phyloP scores from a whole-genome alignment of 2,329 filamentous ascomycete genomes.

The Fusarium sambucinum region DNA sequence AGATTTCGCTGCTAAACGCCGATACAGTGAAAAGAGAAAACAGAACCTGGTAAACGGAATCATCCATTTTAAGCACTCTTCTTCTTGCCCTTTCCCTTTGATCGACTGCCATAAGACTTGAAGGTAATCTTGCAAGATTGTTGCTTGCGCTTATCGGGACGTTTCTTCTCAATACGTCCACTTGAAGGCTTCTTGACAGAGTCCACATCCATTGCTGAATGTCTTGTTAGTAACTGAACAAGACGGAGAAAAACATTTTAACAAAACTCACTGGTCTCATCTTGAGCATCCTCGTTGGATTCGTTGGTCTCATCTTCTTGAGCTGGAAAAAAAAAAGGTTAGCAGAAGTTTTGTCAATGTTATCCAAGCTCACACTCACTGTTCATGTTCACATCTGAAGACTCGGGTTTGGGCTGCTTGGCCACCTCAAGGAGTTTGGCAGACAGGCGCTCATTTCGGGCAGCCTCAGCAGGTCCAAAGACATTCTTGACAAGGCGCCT shows the following conservation, averaged over 20 bases:
- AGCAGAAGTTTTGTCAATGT: neutral
- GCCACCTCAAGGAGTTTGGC: conserved; percentile 87
- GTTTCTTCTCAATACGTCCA: conserved; percentile 60
- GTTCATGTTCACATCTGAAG: conserved; percentile 64
- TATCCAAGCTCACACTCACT: conserved; percentile 45
- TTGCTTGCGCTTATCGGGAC: conserved; percentile 68
- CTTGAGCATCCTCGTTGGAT: conserved; percentile 50
- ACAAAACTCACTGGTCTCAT: conserved; percentile 43
- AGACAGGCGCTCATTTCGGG: conserved; percentile 83
- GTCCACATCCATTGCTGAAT: conserved; percentile 70
- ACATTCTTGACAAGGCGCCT: conserved; percentile 81
- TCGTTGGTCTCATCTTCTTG: conserved; percentile 48
- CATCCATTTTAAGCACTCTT: conserved; percentile 45
- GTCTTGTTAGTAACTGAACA: conserved; percentile 19
- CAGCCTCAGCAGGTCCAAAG: conserved; percentile 85
- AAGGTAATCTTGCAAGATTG: conserved; percentile 72
- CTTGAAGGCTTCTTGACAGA: conserved; percentile 58
- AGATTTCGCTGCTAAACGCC: conserved; percentile 47
- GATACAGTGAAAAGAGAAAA: conserved; percentile 20
- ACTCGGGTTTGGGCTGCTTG: conserved; percentile 77
- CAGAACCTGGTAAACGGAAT: conserved; percentile 31
- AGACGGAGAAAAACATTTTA: conserved; percentile 1
- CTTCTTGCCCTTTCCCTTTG: conserved; percentile 60
- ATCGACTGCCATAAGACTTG: conserved; percentile 66
- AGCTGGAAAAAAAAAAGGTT: conserved; percentile 31